Percentiles rank a stretch among this genome's conserved stretches.
Conservation (phyloP, 2,329 filamentous ascomycete species). For the Elsinoe fawcettii region DNA sequence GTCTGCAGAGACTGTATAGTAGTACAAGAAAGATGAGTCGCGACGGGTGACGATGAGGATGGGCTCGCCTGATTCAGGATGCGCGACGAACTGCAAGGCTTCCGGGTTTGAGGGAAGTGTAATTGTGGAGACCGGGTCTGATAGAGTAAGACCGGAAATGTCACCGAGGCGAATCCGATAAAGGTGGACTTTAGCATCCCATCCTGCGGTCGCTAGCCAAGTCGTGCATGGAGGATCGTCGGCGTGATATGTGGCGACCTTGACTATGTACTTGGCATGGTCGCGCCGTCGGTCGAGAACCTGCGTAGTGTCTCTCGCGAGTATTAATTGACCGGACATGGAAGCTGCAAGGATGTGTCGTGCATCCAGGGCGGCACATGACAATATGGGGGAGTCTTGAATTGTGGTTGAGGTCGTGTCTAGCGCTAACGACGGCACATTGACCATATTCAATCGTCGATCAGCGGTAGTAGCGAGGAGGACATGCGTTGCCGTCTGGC, state of each 20-base stretch:
- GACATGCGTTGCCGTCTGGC: constrained; percentile 19
- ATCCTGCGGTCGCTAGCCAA: constrained; percentile 52
- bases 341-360: constrained; percentile 44
- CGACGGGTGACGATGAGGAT: constrained; percentile 48
- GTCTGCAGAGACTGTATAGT: constrained; percentile 38
- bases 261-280: constrained; percentile 53
- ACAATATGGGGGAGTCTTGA: constrained; percentile 49
- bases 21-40: constrained; percentile 53
- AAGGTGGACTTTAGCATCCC: constrained; percentile 51
- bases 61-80: constrained; percentile 41
- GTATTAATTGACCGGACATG: constrained; percentile 51
- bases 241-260: constrained; percentile 32
- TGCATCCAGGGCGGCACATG: constrained; percentile 38
- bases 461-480: constrained; percentile 42
- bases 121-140: constrained; percentile 37
- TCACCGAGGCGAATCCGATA: constrained; percentile 33
- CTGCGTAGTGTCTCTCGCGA: constrained; percentile 28
- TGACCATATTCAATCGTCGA: constrained; percentile 42
- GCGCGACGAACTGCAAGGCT: constrained; percentile 45
- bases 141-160: constrained; percentile 27
- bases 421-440: constrained; percentile 30
- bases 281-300: constrained; percentile 46
- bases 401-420: constrained; percentile 33
- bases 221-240: constrained; percentile 26
- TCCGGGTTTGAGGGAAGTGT: constrained; percentile 49